A percentile compares a stretch with the other conserved stretches of the same genome.
These are phyloP conservation scores for Tuber aestivum DNA, from an alignment of 495 filamentous ascomycete genomes.

Conservation along the genomic window DNA sequence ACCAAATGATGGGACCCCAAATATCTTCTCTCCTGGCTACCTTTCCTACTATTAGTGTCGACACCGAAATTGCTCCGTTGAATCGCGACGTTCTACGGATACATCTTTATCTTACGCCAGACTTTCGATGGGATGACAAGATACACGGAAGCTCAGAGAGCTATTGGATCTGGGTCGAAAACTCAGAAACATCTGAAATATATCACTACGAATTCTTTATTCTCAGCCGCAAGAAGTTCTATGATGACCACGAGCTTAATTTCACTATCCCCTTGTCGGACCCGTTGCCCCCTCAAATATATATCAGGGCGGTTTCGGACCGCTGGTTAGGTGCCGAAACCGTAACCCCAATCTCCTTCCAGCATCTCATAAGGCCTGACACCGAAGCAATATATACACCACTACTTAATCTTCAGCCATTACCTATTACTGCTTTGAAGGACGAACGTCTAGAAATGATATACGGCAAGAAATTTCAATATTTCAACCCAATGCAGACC, in stretches of 20 bases:
- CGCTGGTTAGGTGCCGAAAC: slow-evolving; percentile 97
- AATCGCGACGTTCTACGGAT: slow-evolving; percentile 92
- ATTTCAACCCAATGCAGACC: slow-evolving; percentile 99
- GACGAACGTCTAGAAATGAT: slow-evolving; percentile 81
- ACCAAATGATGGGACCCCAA: slow-evolving; percentile 72
- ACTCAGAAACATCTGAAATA: slow-evolving; percentile 94
- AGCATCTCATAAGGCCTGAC: slow-evolving; percentile 93
- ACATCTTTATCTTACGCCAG: slow-evolving; percentile 73
- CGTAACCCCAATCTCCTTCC: slow-evolving; percentile 89
- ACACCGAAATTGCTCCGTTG: slow-evolving; percentile 88
- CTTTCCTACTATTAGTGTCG: slow-evolving; percentile 85
- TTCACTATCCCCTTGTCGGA: slow-evolving; percentile 95
- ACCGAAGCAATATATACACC: slow-evolving; percentile 97
- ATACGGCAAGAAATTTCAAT: slow-evolving; percentile 80
- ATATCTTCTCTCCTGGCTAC: slow-evolving; percentile 76
- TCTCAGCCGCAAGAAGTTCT: slow-evolving; percentile 74
- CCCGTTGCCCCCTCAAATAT: slow-evolving; percentile 88
- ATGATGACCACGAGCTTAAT: slow-evolving; percentile 92
- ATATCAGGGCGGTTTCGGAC: slow-evolving; percentile 88
- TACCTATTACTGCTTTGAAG: slow-evolving; percentile 81
- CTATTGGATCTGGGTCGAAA: slow-evolving; percentile 98
- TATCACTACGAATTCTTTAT: slow-evolving; percentile 98
- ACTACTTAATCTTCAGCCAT: slow-evolving; percentile 80
- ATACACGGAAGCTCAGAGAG: slow-evolving; percentile 90
- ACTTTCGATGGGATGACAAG: slow-evolving; percentile 94